These are phyloP conservation scores for Theobroma cacao DNA, from an alignment of 345 rosid genomes.

Conservation along the genomic window DNA sequence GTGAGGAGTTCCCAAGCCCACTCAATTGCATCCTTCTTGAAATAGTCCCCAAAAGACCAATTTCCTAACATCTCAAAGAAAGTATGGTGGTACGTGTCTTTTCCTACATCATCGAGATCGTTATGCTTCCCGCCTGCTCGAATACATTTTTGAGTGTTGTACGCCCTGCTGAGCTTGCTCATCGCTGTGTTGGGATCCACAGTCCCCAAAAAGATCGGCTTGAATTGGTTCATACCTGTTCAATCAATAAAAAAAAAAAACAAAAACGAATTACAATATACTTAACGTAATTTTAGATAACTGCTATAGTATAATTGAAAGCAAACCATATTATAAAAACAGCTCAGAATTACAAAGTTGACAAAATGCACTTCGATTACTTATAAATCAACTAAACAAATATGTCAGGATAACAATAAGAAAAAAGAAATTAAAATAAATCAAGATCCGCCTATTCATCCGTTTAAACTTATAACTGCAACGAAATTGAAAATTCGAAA, in stretches of 20 bases:
- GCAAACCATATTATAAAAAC: not conserved
- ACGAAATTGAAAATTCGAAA: not conserved
- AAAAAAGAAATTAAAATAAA: not conserved
- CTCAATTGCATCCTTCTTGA: constrained; percentile 87
- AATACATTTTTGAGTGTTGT: constrained; percentile 95
- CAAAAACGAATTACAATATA: not conserved
- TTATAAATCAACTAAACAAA: not conserved
- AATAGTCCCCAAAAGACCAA: constrained; percentile 99
- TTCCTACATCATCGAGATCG: constrained; percentile 96
- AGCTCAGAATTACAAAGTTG: not conserved
- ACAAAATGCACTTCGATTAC: not conserved
- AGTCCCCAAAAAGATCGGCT: constrained; percentile 89
- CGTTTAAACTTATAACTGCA: not conserved
- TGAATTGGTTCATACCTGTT: constrained; percentile 94
- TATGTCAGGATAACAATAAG: not conserved
- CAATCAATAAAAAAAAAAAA: not conserved
- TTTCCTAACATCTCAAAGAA: constrained; percentile 99
- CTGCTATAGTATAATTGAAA: not conserved
- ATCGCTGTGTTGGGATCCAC: constrained; percentile 78
- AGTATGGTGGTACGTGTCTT: constrained; percentile 98
- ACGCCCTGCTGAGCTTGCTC: constrained; percentile 75
- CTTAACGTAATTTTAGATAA: not conserved
- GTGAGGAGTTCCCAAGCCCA: constrained; percentile 99
- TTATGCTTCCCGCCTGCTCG: constrained; percentile 99
- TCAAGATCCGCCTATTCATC: not conserved